Base-by-base conservation (phyloP, 2,329 filamentous ascomycete genomes). In the Pseudogymnoascus sp. region DNA sequence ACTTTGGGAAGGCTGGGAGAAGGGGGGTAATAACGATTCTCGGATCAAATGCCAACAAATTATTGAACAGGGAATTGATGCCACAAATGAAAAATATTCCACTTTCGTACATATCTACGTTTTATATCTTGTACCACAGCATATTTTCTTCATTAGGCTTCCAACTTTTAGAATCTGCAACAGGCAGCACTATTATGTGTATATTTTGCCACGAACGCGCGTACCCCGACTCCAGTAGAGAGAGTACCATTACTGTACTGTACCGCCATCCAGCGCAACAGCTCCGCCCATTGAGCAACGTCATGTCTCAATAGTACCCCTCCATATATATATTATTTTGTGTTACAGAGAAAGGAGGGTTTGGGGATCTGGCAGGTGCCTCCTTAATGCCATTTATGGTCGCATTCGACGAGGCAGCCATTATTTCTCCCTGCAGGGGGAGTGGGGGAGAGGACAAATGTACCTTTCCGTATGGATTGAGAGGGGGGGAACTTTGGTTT, bases 151-250 rank as follows among this genome's bases (percentile, higher is more conserved):
- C 45, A 49, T 28, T 55, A 55, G 45, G 45, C 45, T 30, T 33
- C 45, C 45, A 33, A 55, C 25, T 19, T 52, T 30, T 12, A 16
- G 25, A 52, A 23, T 30, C 42, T 52, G 5, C 12, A 52, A 14
- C 14, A 52, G 45, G 23, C 45, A 52, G 25, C 45, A 52, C 19
- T 25, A 30, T 30, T 55, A 7, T 19, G 42, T n/a, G 25, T 33
- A 11, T 12, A 55, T 9, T 55, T 55, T 55, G 45, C 45, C 45
- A 55, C 45, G 45, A 55, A 55, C 45, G 45, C 45, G 45, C 45
- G 45, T 55, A 55, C 45, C 45, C 45, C 25, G n/a, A 55, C n/a
- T 33, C 42, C 23, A 52, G 42, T 16, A 49, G 41, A 28, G 23
- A 12, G 25, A 52, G 45, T 52, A 52, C 23, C 30, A 52, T 28